Percentiles rank a stretch among this genome's conserved stretches.
Evolutionary conservation across 2,329 filamentous ascomycete species (phyloP).

Genomic region (Fusarium xylarioides): DNA sequence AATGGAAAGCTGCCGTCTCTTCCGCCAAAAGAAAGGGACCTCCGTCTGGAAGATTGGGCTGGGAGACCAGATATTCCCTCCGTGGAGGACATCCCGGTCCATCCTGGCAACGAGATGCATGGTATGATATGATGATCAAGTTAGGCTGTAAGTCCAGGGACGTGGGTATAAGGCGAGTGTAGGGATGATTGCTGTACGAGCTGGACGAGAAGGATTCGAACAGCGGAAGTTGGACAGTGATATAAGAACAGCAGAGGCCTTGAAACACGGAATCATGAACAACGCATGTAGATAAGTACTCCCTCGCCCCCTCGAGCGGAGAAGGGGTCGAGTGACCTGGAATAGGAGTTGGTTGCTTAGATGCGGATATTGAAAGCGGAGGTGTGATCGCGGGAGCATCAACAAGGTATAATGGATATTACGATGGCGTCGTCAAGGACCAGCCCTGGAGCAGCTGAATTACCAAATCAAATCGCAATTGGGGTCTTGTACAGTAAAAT

Average conservation of each 20-base stretch:
- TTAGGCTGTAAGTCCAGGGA: constrained; percentile 6
- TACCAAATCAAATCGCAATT: neutral
- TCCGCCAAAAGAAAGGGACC: constrained; percentile 17
- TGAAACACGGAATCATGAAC: neutral
- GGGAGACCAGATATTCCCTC: constrained; percentile 25
- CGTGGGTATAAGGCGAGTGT: constrained; percentile 1
- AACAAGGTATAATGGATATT: constrained; percentile 19
- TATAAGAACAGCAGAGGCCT: neutral
- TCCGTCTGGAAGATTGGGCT: constrained; percentile 16
- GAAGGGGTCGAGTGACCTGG: neutral
- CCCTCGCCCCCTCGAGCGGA: neutral
- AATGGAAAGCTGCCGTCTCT: constrained; percentile 28
- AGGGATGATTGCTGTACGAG: neutral
- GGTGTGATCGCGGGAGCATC: constrained; percentile 32
- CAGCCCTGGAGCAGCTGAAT: constrained; percentile 13
- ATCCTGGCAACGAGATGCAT: constrained; percentile 39
- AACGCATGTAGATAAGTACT: neutral
- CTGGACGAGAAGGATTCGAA: neutral
- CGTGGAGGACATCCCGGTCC: constrained; percentile 36
- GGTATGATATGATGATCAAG: constrained; percentile 8
- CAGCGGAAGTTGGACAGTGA: neutral
- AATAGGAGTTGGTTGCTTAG: constrained; percentile 14
- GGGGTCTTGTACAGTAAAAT: neutral
- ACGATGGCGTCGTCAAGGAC: constrained; percentile 29
- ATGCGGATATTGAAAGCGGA: constrained; percentile 1